Conservation (phyloP, 768 basidiomycete species). For the Xanthoconium stramineum region DNA sequence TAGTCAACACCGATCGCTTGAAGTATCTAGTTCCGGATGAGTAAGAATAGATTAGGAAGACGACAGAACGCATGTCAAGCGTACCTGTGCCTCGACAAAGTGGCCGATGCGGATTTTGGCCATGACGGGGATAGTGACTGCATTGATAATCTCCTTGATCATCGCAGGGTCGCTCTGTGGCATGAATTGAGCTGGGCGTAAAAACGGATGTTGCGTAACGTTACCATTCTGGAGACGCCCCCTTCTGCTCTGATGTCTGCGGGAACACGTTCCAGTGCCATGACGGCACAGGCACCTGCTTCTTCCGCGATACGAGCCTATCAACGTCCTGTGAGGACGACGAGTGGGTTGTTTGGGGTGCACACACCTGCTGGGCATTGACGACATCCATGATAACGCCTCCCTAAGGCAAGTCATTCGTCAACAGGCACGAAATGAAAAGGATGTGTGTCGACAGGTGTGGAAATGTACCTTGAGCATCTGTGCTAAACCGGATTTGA, state of each 20-base stretch:
- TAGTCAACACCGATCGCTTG: slow-evolving; percentile 96
- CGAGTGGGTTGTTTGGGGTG: not conserved
- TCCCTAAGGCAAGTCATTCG: slow-evolving; percentile 41
- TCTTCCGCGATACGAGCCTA: slow-evolving; percentile 96
- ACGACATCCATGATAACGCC: slow-evolving; percentile 96
- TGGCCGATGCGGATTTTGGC: slow-evolving; percentile 96
- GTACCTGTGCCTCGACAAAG: slow-evolving; percentile 92
- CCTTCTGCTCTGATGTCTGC: slow-evolving; percentile 91
- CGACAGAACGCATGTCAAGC: not conserved
- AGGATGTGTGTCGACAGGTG: not conserved
- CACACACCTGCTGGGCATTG: slow-evolving; percentile 61
- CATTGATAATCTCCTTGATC: slow-evolving; percentile 94
- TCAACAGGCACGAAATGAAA: not conserved
- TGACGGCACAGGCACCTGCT: slow-evolving; percentile 96
- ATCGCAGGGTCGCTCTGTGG: slow-evolving; percentile 85
- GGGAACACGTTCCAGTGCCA: slow-evolving; percentile 94
- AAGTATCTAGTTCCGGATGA: slow-evolving; percentile 58
- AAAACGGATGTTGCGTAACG: slow-evolving; percentile 20
- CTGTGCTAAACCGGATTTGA: slow-evolving; percentile 92
- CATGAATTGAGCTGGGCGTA: not conserved
- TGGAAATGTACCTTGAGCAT: slow-evolving; percentile 77
- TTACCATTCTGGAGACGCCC: slow-evolving; percentile 94
- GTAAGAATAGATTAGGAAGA: not conserved
- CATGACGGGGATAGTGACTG: slow-evolving; percentile 98
- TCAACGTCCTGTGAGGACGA: slow-evolving; percentile 1